These are phyloP conservation scores for Septoria linicola DNA, from an alignment of 2,329 filamentous ascomycete species.

Conservation along the genomic window DNA sequence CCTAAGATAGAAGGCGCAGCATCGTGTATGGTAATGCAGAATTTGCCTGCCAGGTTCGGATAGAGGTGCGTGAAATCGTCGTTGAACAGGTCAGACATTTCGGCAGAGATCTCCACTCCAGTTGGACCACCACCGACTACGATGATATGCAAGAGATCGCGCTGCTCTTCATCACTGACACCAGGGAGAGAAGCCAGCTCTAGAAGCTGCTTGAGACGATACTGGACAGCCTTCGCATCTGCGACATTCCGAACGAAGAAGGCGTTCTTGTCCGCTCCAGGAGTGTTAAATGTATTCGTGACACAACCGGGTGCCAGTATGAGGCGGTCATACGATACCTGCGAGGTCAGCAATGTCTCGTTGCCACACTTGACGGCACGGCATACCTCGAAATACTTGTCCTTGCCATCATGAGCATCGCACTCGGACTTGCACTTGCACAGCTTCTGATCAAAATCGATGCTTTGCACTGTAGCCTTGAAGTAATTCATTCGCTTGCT, in stretches of 20 bases:
- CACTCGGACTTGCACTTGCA: conserved; percentile 39
- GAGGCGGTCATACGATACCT: conserved; percentile 43
- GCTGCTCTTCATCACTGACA: conserved; percentile 33
- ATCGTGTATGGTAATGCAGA: conserved; percentile 46
- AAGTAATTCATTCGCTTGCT: conserved; percentile 25
- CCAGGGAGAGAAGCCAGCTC: conserved; percentile 41
- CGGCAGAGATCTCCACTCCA: conserved; percentile 46
- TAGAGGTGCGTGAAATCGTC: conserved; percentile 43
- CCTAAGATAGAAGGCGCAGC: conserved; percentile 29
- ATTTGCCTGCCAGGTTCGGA: conserved; percentile 42
- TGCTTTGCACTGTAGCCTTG: conserved; percentile 38
- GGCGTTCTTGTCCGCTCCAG: conserved; percentile 25
- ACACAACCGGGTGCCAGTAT: conserved; percentile 44
- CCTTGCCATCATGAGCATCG: conserved; percentile 34
- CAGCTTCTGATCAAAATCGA: conserved; percentile 40
- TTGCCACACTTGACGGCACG: too few species aligned
- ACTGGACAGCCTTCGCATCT: conserved; percentile 33
- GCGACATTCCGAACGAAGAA: conserved; percentile 27
- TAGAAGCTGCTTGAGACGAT: conserved; percentile 38
- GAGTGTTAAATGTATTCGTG: conserved; percentile 27
- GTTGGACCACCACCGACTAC: conserved; percentile 47
- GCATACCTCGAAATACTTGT: conserved; percentile 35
- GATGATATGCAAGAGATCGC: conserved; percentile 40
- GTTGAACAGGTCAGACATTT: conserved; percentile 45
- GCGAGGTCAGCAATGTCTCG: too few species aligned